A percentile compares a stretch with the other conserved stretches of the same genome.
These are phyloP conservation scores for Dactylellina drechsleri DNA, from an alignment of 2,329 filamentous ascomycete species.

Conservation along the genomic window DNA sequence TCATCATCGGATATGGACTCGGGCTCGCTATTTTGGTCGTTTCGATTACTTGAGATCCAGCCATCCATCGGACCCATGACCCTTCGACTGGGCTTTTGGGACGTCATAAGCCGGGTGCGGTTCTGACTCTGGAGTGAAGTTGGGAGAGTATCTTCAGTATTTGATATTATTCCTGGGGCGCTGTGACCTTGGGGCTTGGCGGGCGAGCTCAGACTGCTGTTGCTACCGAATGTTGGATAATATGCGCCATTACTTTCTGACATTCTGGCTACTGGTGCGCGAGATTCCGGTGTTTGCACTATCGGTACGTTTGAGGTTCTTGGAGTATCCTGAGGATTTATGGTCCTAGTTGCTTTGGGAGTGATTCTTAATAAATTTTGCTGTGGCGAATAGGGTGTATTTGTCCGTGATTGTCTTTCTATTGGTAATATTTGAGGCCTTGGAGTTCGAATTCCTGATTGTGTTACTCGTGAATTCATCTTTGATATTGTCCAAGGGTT, in stretches of 20 bases:
- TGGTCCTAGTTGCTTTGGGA: background rate
- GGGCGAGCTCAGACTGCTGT: conserved; percentile 15
- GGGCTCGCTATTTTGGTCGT: background rate
- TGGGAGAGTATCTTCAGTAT: too few relatives aligned
- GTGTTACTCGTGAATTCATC: conserved; percentile 31
- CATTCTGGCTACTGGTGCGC: conserved; percentile 37
- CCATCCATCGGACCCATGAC: conserved; percentile 25
- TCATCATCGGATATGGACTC: conserved; percentile 6
- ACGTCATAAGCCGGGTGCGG: background rate
- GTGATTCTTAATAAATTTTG: background rate
- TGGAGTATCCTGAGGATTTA: background rate
- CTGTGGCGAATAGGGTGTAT: background rate
- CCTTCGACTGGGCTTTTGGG: conserved; percentile 2
- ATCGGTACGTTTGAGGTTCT: background rate
- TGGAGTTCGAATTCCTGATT: background rate
- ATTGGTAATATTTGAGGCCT: background rate
- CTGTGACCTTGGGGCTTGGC: background rate
- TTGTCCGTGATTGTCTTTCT: background rate
- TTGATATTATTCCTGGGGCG: background rate
- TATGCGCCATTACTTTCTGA: conserved; percentile 4
- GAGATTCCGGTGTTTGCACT: background rate
- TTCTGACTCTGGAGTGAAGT: conserved; percentile 7
- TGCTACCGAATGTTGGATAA: conserved; percentile 34
- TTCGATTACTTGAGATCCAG: conserved; percentile 22
- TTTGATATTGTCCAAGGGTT: conserved; percentile 54